Evolutionary conservation across 78 protist genomes (phyloP).

Genomic region (Dictyostelium brefeldianum): DNA sequence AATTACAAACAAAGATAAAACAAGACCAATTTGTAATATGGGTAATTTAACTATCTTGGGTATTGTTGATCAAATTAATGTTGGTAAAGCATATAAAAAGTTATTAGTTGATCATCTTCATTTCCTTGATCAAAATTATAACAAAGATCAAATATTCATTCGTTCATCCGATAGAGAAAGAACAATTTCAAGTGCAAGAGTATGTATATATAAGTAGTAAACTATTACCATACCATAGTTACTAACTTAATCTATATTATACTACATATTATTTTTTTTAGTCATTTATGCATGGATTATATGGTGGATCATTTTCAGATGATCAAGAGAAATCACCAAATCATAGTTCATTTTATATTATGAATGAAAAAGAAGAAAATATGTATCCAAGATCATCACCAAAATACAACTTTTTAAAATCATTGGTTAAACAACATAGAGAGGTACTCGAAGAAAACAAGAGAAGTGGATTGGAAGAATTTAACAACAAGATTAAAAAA

Average conservation of each 20-base stretch:
- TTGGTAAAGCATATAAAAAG: conserved; percentile 34
- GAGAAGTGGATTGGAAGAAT: conserved; percentile 19
- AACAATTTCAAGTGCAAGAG: conserved; percentile 58
- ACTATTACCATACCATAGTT: no score
- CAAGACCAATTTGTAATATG: conserved; percentile 30
- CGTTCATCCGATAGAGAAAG: conserved; percentile 59
- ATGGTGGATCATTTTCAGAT: conserved; percentile 72
- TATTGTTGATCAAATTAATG: conserved; percentile 44
- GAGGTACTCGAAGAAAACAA: conserved; percentile 27
- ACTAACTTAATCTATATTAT: no score
- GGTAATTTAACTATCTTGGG: conserved; percentile 77
- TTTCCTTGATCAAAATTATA: conserved; percentile 32
- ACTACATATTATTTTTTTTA: no score
- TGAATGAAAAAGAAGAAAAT: conserved; percentile 39
- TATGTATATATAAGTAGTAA: not conserved
- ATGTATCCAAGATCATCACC: conserved; percentile 64
- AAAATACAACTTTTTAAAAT: conserved; percentile 24
- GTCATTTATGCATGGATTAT: conserved; percentile 72
- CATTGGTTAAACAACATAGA: conserved; percentile 31
- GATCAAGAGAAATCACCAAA: conserved; percentile 54
- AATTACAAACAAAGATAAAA: conserved; percentile 36
- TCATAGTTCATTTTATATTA: conserved; percentile 28
- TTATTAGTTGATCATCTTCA: conserved; percentile 35
- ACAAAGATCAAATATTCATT: conserved; percentile 30
- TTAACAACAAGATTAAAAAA: not conserved